Base-by-base conservation (phyloP, 495 filamentous ascomycete species). In the Jackrogersella minutella region DNA sequence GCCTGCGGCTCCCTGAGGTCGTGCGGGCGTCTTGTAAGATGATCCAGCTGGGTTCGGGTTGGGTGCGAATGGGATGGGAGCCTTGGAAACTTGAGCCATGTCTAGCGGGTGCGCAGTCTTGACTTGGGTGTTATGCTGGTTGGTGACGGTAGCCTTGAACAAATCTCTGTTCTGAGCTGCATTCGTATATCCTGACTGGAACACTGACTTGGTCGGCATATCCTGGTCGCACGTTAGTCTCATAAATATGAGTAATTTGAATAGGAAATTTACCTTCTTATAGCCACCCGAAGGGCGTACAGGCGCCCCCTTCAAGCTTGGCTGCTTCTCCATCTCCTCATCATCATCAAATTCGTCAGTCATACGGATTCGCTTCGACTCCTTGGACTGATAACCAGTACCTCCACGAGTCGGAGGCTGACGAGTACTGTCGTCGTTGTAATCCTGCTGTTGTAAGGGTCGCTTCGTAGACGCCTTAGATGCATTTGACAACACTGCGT, bases 31-130 rank as follows among this genome's bases (percentile, higher is more conserved):
- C 77, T 93, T 88, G 78, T 84, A 78, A 47, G 82, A 70, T 19
- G 82, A 77, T 11, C 80, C 81, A 17, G 78, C 75, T 5, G 79
- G 75, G 62, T 84, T 86, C 37, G 89, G 72, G 68, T 84, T 87
- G 30, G 91, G 84, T 11, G 91, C 93, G 73, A 98, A 97, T 8
- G 91, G 88, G 58, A 98, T 97, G 46, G 91, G 89, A n/a, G 87
- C 90, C 74, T 89, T 96, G 7, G 91, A 88, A 56, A 92, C 86
- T 71, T 94, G 92, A 41, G 88, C 84, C 85, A 93, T 91, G 66
- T 94, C 91, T 56, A 90, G 79, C 0, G 89, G 87, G 52, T 91
- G 87, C 13, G 77, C 81, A 5, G 86, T 78, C 70, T 91, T 89
- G 52, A 81, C 77, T 22, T 87, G 81, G 57, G 81, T 85, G 81